Base-by-base conservation (phyloP, 1,284 basidiomycete species). In the Porogramme epimiltina region DNA sequence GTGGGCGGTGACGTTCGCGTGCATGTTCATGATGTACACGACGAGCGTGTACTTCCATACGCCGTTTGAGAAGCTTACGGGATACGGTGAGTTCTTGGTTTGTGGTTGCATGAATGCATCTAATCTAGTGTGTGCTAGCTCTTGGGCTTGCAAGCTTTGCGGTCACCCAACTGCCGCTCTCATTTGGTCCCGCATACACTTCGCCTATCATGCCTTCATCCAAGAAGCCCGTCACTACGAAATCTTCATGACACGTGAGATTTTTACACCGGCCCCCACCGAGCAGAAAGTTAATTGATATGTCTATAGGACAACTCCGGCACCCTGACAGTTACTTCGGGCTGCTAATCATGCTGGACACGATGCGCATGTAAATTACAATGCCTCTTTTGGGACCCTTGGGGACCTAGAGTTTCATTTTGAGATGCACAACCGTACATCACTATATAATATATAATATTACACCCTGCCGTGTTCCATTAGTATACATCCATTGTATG, bases 21-120 rank as follows among this genome's bases (percentile, higher is more conserved):
- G 91, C 85, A 63, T 90, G 34, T 82, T 91, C 68, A 91, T 93
- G 64, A 73, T 82, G 10, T 81, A 82, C 57, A 89, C 89, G 46
- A 98, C 95, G 15, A 85, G 89, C 42, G 73, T 97, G 15, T 98
- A 94, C 71, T 98, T 96, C 75, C 95, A 98, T 66, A 82, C 88
- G 5, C 89, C 92, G 0, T 70, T 80, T 23, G 95, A 98, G 75
- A 98, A 98, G 73, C 56, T 93, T 34, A 84, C 87, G 1, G 95
- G 95, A 2, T 87, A 89, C 49, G 38, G 92, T 93, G 62, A 66
- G 88, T 83, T 6, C 13, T 6, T 19, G 34, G 3, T 9, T 9
- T 33, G 22, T 1, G 5, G 3, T n/a, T 34, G 19, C 3, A 4
- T 3, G 13, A 28, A n/a, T 4, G 2, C 6, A 6, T 40, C 20